Evolutionary conservation across 1,284 basidiomycete species (phyloP), one percentile per base, ranked within the genome.

Genomic region (Caloboletus inedulis): DNA sequence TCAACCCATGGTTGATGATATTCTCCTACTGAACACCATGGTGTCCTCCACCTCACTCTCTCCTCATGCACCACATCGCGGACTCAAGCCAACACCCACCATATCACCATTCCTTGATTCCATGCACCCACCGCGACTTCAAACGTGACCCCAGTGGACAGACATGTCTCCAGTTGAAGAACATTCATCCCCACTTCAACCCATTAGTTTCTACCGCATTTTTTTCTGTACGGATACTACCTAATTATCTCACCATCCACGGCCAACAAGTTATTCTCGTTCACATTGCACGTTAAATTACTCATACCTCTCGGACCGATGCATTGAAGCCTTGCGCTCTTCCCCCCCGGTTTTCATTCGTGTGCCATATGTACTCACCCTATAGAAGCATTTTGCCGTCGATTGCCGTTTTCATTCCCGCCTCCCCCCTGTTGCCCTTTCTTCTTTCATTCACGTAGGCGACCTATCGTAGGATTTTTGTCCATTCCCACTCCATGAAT

Each of bases 1-100:
- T 90, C 54, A 90, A 90, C 61, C 86, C 87, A 1, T 89, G 85
- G 85, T 72, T 88, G 57, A 87, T 87, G 86, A 83, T 87, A 56
- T 88, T 88, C 72, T 85, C 83, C 2, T 88, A 87, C 64, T 88
- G 61, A 61, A 44, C 49, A 31, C 34, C 35, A 23, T 42, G 43
- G 36, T 12, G 30, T 16, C 51, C 37, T 31, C 29, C 23, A 46
- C 62, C 60, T 40, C 50, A 35, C 50, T 9, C 16, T 50, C 25
- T 40, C 51, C 55, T 53, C 57, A 13, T 63, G 56, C 18, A 43
- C 36, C 25, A 14, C 21, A 13, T 42, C 16, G 8, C 47, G 39
- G 31, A 31, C 27, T 25, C 44, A 13, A 40, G 31, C 46, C 27
- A 41, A 21, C 19, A 36, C 23, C 23, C 44, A 5, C n/a, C 12